Evolutionary conservation across 768 basidiomycete genomes (phyloP).

Genomic region (Tulasnella sp.): DNA sequence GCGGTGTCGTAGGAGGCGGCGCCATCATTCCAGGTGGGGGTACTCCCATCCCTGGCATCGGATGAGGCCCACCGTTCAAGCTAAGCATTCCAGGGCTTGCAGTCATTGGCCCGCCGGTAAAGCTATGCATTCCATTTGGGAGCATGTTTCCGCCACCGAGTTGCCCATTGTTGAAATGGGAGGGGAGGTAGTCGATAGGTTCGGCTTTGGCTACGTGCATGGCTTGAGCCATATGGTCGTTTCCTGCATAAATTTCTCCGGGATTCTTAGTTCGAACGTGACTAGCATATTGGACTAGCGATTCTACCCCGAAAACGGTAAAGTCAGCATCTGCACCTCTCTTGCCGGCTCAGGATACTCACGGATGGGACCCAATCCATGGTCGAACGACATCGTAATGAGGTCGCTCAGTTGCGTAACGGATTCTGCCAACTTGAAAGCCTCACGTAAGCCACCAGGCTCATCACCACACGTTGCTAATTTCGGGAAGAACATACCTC

Average conservation of each 20-base stretch:
- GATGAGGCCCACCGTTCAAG: neutral
- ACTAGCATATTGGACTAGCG: neutral
- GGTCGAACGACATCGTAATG: conserved; percentile 59
- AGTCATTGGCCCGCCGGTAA: neutral
- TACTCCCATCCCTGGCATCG: neutral
- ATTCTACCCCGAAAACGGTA: neutral
- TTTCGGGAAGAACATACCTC: conserved; percentile 50
- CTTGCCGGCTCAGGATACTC: conserved; percentile 35
- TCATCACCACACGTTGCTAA: neutral
- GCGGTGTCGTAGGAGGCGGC: neutral
- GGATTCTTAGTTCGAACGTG: conserved; percentile 17
- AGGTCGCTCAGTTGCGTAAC: conserved; percentile 76
- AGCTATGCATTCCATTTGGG: neutral
- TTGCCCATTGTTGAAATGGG: conserved; percentile 13
- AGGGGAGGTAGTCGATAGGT: neutral
- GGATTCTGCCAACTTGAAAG: conserved; percentile 67
- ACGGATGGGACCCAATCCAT: conserved; percentile 63
- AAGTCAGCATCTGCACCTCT: neutral
- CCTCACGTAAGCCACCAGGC: neutral
- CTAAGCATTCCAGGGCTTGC: conserved; percentile 6
- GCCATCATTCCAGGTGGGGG: neutral
- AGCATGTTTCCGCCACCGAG: conserved; percentile 2
- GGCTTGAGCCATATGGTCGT: conserved; percentile 2
- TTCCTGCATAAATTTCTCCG: neutral
- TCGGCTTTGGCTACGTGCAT: neutral